Conservation (phyloP, 2,329 filamentous ascomycete genomes). For the Albophoma yamanashiensis region DNA sequence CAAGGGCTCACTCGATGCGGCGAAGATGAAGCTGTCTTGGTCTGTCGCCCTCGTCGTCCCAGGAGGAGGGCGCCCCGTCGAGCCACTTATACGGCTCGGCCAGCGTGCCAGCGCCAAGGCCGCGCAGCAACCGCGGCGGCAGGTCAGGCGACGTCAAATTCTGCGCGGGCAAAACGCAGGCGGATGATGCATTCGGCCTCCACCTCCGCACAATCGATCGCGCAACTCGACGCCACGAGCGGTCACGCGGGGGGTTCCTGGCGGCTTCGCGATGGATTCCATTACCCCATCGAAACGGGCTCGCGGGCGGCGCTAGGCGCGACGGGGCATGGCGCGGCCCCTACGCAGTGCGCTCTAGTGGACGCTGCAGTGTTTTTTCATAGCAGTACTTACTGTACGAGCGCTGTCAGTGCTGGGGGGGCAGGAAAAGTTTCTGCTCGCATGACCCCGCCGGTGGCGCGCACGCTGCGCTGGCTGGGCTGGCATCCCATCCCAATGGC, state of each 20-base stretch:
- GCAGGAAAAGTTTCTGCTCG: background rate
- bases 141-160: background rate
- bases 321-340: background rate
- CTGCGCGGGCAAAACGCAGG: background rate
- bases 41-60: background rate
- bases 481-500: no score
- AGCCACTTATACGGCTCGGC: background rate
- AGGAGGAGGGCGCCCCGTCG: background rate
- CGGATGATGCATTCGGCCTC: background rate
- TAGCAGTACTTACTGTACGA: no score
- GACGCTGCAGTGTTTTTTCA: no score
- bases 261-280: background rate
- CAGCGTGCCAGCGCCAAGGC: background rate
- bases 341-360: no score
- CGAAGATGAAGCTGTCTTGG: background rate
- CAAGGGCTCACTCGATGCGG: background rate
- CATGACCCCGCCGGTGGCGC: background rate
- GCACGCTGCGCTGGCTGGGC: background rate
- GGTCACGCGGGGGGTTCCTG: background rate
- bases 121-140: background rate
- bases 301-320: background rate
- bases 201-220: background rate
- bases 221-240: background rate
- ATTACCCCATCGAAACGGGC: constrained; percentile 1
- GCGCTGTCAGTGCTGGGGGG: background rate